Evolutionary conservation across 225 moss, liverwort and hornwort genomes (phyloP), one percentile per base, ranked within the genome.

Genomic region (Physcomitrellopsis africana): DNA sequence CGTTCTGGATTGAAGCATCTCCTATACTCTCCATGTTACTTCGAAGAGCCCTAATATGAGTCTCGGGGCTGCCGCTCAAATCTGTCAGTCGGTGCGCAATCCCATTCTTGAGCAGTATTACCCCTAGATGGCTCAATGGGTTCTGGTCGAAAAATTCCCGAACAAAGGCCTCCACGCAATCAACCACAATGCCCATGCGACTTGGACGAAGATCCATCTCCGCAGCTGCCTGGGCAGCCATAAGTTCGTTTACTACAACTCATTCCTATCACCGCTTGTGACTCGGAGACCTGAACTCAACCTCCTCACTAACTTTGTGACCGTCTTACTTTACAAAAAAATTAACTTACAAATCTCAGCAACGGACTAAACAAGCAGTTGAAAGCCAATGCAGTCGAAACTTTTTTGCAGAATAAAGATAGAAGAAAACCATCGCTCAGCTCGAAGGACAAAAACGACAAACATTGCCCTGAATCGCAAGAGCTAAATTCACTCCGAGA

Each of bases 61-160:
- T 81, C 83, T 99, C 99, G 3, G 99, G 99, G 63, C 92, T 93
- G 59, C 99, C 99, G 63, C 99, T 95, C 84, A 99, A 80, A 58
- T 99, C 93, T 2, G 95, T 99, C 61, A 95, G 77, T 24, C 87
- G 87, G 60, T 84, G 86, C 45, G 95, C 95, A 51, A 90, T 82
- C 62, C 99, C 99, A 78, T 93, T 92, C 68, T 88, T 86, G 27
- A 99, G 87, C 16, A 76, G 74, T 17, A 99, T 90, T 6, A 99
- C 67, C 51, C 95, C 93, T 37, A 99, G 78, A 68, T 99, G 95
- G 74, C 99, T 99, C 58, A 99, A 72, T 13, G 97, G 94, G 67
- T 99, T 99, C 77, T 99, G 97, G 72, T 99, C 97, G 59, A 99
- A 99, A 74, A 86, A 95, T 63, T 99, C 97, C 57, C 97, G 90